These are phyloP conservation scores for Penicillium paneum DNA, from an alignment of 2,329 filamentous ascomycete genomes.

Conservation along the genomic window DNA sequence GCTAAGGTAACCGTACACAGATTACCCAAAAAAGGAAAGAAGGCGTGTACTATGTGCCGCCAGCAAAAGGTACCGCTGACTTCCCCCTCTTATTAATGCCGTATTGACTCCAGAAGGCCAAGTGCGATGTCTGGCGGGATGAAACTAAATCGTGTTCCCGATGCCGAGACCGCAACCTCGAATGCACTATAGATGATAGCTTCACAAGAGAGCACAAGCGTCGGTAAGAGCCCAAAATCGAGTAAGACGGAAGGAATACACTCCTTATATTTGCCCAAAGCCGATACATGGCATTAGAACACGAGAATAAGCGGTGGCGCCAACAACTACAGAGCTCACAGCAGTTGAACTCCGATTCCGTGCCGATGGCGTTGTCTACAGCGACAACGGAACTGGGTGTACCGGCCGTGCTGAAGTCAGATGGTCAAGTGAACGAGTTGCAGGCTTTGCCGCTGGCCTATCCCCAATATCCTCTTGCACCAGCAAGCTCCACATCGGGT, in stretches of 20 bases:
- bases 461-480: constrained; percentile 21
- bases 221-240: constrained; percentile 25
- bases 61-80: constrained; percentile 42
- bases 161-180: constrained; percentile 36
- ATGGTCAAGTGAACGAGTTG: constrained; percentile 2
- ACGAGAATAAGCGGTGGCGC: constrained; percentile 38
- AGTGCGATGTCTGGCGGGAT: constrained; percentile 41
- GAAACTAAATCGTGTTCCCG: constrained; percentile 37
- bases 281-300: constrained; percentile 38
- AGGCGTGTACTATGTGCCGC: constrained; percentile 45
- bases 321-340: constrained; percentile 32
- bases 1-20: constrained; percentile 17
- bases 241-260: not conserved
- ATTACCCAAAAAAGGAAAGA: constrained; percentile 33
- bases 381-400: constrained; percentile 32
- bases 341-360: constrained; percentile 17
- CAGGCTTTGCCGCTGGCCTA: constrained; percentile 17
- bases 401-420: constrained; percentile 12
- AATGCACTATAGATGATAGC: constrained; percentile 42
- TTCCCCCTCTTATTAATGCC: not conserved
- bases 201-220: constrained; percentile 46
- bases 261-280: constrained; percentile 18
- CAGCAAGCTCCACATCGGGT: constrained; percentile 13
- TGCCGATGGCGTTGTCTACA: constrained; percentile 30
- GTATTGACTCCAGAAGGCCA: constrained; percentile 25